Evolutionary conservation across 2,329 filamentous ascomycete species (phyloP), one percentile per base, ranked within the genome.

Genomic region (Fusarium xyrophilum): DNA sequence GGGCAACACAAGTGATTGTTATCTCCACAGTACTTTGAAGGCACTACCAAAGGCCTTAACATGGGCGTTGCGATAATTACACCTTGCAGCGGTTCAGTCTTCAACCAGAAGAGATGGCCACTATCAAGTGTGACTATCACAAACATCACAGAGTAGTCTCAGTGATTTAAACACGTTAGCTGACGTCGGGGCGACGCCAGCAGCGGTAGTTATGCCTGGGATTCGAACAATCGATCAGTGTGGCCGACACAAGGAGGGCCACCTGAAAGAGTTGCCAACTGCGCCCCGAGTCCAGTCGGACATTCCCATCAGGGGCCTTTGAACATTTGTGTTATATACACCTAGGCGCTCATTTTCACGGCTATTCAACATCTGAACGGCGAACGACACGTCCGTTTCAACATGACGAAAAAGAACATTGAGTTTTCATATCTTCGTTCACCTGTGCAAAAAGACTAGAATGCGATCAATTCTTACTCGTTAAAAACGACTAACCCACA

Each of bases 141-240:
- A 28, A 25, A 44, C 25, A 44, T 23, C 40, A 14, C 40, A 27
- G 13, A 19, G 17, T 9, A 28, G 11, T 44, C 25, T 44, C 42
- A 44, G 42, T 44, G n/a, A n/a, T 44, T n/a, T 44, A 28, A 44
- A 38, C 25, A 46, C 57, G 17, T 10, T 55, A 63, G 13, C 14
- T 17, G 28, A 44, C 14, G 25, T 38, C 58, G 36, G 48, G 40
- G 53, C 3, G 42, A 63, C 15, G 23, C 17, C 21, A 47, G 12
- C 8, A 63, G 6, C 19, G 47, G 65, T 67, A 68, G 65, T 67
- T 65, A 65, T 56, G 44, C n/a, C 59, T 30, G 44, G 65, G 64
- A 47, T 60, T 67, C 65, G 65, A 67, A 67, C 53, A 9, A 50
- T 33, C 36, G 35, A 42, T 55, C 54, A 38, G 43, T 36, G 9